Base-by-base conservation (phyloP, 176 grass and related monocot genomes). In the Guadua angustifolia region DNA sequence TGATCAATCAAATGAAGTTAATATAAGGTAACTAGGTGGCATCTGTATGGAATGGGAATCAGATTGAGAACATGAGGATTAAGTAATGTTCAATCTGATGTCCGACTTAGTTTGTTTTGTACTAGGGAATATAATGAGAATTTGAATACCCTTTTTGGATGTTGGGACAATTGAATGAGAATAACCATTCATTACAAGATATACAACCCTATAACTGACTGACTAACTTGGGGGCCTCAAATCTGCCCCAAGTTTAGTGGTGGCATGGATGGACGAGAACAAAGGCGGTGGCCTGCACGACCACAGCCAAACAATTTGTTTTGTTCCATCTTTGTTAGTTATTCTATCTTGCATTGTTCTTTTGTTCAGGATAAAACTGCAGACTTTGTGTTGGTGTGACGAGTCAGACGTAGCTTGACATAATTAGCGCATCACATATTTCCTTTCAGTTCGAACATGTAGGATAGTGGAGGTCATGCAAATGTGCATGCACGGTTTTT, bases 91-190 rank as follows among this genome's bases (percentile, higher is more conserved):
- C 44, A 56, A 71, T 25, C 40, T 70, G 51, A 4, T 74, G 0
- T 14, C 44, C 25, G 1, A 24, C 19, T 22, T 39, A 39, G 32
- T 52, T 29, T 24, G 42, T 61, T 82, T 62, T 21, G 26, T 15
- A 45, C 5, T 43, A 59, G 26, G 10, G 44, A 18, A 29, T 66
- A 26, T 5, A 73, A 43, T 66, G 32, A 47, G 13, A 75, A 43
- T 51, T 43, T 84, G 29, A 85, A 39, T 33, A 35, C 25, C 40
- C 51, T 59, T 14, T 70, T 70, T 61, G 40, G 18, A 58, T 66
- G 70, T 15, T 26, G 44, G 44, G 39, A 75, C 43, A 26, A 10
- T 56, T 82, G 19, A 68, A 57, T 56, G 22, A 53, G 47, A 56
- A 55, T 40, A 68, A 2, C 4, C 18, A 38, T 70, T 56, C 53